phyloP scores from a whole-genome alignment of 2,329 filamentous ascomycete genomes.

The Sclerotinia sclerotiorum region DNA sequence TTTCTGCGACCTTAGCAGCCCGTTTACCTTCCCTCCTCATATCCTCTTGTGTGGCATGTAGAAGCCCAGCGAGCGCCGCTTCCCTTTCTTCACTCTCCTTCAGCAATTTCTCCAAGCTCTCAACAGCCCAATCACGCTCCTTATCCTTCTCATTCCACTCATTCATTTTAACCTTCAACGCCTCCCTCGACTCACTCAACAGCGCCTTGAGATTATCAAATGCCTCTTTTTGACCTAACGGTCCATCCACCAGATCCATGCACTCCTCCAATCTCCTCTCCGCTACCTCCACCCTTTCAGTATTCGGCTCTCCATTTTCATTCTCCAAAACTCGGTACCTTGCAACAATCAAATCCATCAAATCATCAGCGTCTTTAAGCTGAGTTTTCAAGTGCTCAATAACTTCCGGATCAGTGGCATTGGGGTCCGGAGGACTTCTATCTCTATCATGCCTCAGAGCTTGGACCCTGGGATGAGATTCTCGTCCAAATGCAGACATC shows the following conservation, averaged over 20 bases:
- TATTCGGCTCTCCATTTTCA: not conserved
- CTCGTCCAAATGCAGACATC: not conserved
- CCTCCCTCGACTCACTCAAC: not conserved
- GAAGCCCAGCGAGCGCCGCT: not conserved
- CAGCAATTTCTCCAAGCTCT: not conserved
- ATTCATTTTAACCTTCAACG: not conserved
- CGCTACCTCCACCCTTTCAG: not conserved
- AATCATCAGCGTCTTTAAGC: constrained; percentile 3
- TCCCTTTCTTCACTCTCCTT: constrained; percentile 9
- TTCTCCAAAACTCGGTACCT: not conserved
- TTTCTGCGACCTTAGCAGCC: not conserved
- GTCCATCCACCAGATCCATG: constrained; percentile 21
- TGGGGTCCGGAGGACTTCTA: not conserved
- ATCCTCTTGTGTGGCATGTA: not conserved
- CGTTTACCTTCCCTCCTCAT: not conserved
- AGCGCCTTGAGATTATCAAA: constrained; percentile 1
- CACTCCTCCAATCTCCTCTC: constrained; percentile 16
- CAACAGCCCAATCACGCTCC: constrained; percentile 4
- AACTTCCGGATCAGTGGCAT: not conserved
- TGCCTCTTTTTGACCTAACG: constrained; percentile 7
- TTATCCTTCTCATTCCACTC: not conserved
- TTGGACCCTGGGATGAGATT: not conserved
- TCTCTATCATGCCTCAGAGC: not conserved
- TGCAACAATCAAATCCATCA: not conserved
- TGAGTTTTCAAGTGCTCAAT: not conserved